Base-by-base conservation (phyloP, 495 filamentous ascomycete genomes). In the Xylaria longipes region DNA sequence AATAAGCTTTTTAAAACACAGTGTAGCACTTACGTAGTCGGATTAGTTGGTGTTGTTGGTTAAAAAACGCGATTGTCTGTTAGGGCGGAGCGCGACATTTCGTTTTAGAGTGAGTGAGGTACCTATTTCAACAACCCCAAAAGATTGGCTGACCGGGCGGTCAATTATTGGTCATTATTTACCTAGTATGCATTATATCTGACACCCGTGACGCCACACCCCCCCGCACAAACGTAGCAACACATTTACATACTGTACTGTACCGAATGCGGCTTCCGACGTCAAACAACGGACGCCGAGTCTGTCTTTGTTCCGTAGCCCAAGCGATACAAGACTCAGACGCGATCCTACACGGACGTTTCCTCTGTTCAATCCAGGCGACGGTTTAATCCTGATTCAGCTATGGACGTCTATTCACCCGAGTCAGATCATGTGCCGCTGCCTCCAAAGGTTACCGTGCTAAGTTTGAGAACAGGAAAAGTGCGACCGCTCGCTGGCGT, bases 341-440 rank as follows among this genome's bases (percentile, higher is more conserved):
- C 20, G 22, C 22, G 20, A 52, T 52, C 22, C 20, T 17, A 25
- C 46, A 5, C 12, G 27, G 52, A 56, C 52, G 25, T 56, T 8
- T 56, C 52, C 31, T 31, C 4, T 17, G 31, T 56, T 15, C 12
- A 31, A 31, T 56, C 14, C 14, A 12, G 52, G 52, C 52, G 17
- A 52, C 43, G 2, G 12, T 35, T 37, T 20, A 52, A 29, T 65
- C 9, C 45, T 31, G 31, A 22, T 29, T 31, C 35, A 61, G 22
- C 33, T 11, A 78, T 75, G 75, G 72, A 63, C 25, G 71, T 72
- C 77, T 89, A 89, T 71, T 82, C 91, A 71, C 87, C 91, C 0
- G 83, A 91, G 70, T 72, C 70, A 72, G 63, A 56, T 72, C 54
- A 87, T 88, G 70, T 86, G 89, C 71, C 82, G 82, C 75, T 87